phyloP scores from a whole-genome alignment of 2,329 filamentous ascomycete genomes.

The Fusarium dimerum region DNA sequence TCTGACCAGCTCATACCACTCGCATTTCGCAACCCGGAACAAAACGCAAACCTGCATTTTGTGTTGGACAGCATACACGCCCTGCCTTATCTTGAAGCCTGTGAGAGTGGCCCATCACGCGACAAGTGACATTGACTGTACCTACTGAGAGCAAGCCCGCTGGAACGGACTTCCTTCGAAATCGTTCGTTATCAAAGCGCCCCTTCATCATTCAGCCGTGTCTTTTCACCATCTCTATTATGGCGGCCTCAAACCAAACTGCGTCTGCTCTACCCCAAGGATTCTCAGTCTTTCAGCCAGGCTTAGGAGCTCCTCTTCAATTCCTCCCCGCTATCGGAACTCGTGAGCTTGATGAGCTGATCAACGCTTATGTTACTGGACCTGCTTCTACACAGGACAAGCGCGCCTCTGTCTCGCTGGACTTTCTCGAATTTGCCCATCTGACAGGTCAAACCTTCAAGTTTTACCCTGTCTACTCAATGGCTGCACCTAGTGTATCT shows the following conservation, averaged over 20 bases:
- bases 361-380: constrained; percentile 59
- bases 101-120: constrained; percentile 25
- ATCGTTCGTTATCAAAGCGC: background rate
- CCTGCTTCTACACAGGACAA: constrained; percentile 57
- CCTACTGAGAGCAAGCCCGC: background rate
- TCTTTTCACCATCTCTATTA: constrained; percentile 19
- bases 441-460: constrained; percentile 60
- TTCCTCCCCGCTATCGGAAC: constrained; percentile 67
- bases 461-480: constrained; percentile 56
- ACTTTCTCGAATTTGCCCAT: constrained; percentile 57
- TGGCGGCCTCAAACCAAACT: constrained; percentile 27
- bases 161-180: background rate
- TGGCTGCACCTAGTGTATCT: constrained; percentile 40
- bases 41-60: background rate
- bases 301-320: constrained; percentile 58
- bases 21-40: background rate
- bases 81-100: background rate
- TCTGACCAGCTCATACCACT: no score
- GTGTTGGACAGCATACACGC: constrained; percentile 5
- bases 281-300: constrained; percentile 62
- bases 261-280: constrained; percentile 41
- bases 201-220: constrained; percentile 10
- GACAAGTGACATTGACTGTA: background rate
- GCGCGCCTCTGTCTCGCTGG: constrained; percentile 57
- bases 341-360: constrained; percentile 60